Conservation (phyloP, 2,329 filamentous ascomycete species). For the Aspergillus vadensis region DNA sequence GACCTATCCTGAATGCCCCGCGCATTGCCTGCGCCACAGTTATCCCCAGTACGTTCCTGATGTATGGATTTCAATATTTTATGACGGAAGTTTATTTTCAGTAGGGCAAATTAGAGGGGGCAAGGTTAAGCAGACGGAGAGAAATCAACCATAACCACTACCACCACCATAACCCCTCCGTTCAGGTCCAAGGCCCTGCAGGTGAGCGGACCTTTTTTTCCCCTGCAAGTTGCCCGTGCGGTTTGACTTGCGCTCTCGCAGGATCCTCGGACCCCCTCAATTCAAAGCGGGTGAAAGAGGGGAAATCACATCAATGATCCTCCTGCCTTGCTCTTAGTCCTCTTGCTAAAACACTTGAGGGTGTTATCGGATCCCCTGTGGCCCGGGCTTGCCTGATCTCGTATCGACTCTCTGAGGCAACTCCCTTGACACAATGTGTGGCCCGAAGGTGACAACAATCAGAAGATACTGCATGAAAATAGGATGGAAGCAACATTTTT, state of each 20-base stretch:
- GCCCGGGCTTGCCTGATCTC: neutral
- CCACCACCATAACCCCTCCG: neutral
- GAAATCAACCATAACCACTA: neutral
- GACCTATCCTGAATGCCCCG: neutral
- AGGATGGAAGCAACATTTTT: no score
- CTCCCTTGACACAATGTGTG: neutral
- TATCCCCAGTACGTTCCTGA: conserved; percentile 6
- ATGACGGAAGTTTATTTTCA: neutral
- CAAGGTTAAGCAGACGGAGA: neutral
- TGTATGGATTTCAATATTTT: neutral
- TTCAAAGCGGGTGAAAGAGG: conserved; percentile 5
- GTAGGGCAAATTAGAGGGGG: neutral
- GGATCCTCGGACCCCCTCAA: conserved; percentile 8
- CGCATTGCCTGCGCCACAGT: conserved; percentile 1
- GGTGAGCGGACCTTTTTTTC: conserved; percentile 21
- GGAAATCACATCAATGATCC: neutral
- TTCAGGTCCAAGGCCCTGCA: conserved; percentile 12
- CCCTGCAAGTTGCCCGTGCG: conserved; percentile 13
- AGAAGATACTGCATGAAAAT: no score
- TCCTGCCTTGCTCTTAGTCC: conserved; percentile 1
- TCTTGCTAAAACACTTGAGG: neutral
- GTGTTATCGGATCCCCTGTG: neutral
- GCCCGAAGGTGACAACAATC: neutral
- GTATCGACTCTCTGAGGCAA: neutral
- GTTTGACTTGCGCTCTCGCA: conserved; percentile 7